Percentiles rank a stretch among this genome's conserved stretches.
phyloP scores from a whole-genome alignment of 176 grass and related monocot genomes.

The Alopecurus myosuroides region DNA sequence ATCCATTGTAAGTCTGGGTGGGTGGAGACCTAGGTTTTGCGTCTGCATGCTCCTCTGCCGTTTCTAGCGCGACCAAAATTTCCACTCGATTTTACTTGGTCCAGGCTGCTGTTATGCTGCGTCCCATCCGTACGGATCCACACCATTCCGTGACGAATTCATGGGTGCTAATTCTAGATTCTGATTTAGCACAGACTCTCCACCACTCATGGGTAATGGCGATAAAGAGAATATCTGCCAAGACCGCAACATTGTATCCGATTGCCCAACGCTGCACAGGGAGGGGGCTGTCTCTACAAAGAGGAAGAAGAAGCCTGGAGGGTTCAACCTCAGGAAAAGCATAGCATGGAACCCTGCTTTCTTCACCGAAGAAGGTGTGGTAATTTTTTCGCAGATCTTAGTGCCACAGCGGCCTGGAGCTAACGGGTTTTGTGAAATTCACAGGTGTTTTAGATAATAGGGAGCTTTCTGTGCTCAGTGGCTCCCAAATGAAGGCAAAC shows the following conservation, averaged over 20 bases:
- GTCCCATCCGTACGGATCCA: not conserved
- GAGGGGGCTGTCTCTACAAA: slow-evolving; percentile 3
- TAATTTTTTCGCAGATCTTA: not conserved
- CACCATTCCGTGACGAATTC: not conserved
- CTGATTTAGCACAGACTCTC: not conserved
- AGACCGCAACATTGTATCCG: not conserved
- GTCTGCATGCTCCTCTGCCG: not conserved
- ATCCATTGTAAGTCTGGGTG: not conserved
- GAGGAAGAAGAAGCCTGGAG: slow-evolving; percentile 34
- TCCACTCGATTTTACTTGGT: not conserved
- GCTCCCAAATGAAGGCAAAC: slow-evolving; percentile 37
- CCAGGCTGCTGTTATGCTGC: not conserved
- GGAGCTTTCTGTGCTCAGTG: slow-evolving; percentile 70
- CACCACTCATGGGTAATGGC: not conserved
- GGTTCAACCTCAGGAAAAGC: slow-evolving; percentile 80
- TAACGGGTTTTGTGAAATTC: not conserved
- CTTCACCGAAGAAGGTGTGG: slow-evolving; percentile 67
- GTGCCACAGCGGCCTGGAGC: not conserved
- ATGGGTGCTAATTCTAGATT: not conserved
- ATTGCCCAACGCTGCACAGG: not conserved
- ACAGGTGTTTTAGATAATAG: slow-evolving; percentile 72
- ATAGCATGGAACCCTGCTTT: slow-evolving; percentile 95
- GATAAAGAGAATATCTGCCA: slow-evolving; percentile 47
- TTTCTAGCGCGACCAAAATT: not conserved
- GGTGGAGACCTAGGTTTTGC: not conserved